Conservation (phyloP, 441 rosid genomes). For the Geranium incanum region DNA sequence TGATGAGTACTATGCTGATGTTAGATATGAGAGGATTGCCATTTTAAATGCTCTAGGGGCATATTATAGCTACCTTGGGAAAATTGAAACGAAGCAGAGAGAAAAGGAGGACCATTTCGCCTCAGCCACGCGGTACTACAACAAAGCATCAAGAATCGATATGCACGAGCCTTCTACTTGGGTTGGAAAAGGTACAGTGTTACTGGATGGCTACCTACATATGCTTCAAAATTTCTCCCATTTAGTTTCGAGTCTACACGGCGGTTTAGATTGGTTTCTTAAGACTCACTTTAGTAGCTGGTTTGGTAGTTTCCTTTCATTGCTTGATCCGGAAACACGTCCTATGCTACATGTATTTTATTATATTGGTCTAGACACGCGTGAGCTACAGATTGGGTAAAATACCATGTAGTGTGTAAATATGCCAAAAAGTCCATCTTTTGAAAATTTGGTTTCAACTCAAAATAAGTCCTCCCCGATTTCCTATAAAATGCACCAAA, state of each 20-base stretch:
- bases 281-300: constrained; percentile 4
- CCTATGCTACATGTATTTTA: not conserved
- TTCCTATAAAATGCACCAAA: not conserved
- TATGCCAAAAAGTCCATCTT: not conserved
- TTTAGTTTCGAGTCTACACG: not conserved
- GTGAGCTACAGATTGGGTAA: constrained; percentile 2
- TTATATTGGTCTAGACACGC: not conserved
- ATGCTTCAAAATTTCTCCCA: constrained; percentile 5
- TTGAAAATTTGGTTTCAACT: not conserved
- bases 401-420: not conserved
- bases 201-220: not conserved
- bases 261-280: not conserved
- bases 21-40: constrained; percentile 93
- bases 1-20: constrained; percentile 95
- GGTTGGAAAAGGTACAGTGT: constrained; percentile 85
- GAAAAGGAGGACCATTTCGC: constrained; percentile 93
- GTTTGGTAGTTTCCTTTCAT: not conserved
- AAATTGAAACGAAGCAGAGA: constrained; percentile 73
- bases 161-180: constrained; percentile 98
- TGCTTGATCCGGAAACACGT: not conserved
- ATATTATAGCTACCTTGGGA: constrained; percentile 84
- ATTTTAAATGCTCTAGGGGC: constrained; percentile 93
- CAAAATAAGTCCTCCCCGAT: not conserved
- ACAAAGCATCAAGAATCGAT: constrained; percentile 91
- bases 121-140: constrained; percentile 76